Evolutionary conservation across 129 eudicot genomes (phyloP).

Genomic region (Erigeron canadensis): DNA sequence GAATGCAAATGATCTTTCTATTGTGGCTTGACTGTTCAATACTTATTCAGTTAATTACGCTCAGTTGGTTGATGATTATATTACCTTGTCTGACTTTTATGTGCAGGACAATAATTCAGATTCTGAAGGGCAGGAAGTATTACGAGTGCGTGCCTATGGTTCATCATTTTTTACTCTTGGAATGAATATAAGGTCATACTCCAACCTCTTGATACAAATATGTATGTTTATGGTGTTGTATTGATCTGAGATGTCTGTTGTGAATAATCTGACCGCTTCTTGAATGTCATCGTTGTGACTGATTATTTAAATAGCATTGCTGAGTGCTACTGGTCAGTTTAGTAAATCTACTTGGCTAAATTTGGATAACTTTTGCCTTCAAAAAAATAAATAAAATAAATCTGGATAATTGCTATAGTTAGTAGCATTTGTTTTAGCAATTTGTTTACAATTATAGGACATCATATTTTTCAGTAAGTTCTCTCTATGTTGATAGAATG

Average conservation of each 20-base stretch:
- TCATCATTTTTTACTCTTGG: constrained; percentile 88
- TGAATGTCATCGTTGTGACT: constrained; percentile 16
- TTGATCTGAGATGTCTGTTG: not conserved
- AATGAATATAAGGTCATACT: constrained; percentile 76
- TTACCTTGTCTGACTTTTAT: constrained; percentile 15
- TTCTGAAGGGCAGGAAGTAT: constrained; percentile 76
- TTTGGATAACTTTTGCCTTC: too few relatives aligned
- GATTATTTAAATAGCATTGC: not conserved
- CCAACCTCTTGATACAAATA: constrained; percentile 4
- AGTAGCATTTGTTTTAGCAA: constrained; percentile 14
- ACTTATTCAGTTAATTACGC: constrained; percentile 1
- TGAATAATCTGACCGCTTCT: not conserved
- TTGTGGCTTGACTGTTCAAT: constrained; percentile 6
- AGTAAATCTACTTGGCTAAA: too few relatives aligned
- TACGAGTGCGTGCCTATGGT: constrained; percentile 96
- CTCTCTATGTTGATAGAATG: not conserved
- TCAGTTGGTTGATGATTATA: constrained; percentile 20
- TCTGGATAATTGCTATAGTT: constrained; percentile 11
- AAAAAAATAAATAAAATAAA: too few relatives aligned
- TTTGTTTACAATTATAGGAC: constrained; percentile 1
- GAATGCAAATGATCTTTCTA: not conserved
- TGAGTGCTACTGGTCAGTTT: not conserved
- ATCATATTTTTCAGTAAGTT: not conserved
- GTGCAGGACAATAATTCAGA: constrained; percentile 44
- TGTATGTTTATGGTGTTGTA: not conserved